phyloP scores from a whole-genome alignment of 139 green algal genomes.

The Yamagishiella unicocca region DNA sequence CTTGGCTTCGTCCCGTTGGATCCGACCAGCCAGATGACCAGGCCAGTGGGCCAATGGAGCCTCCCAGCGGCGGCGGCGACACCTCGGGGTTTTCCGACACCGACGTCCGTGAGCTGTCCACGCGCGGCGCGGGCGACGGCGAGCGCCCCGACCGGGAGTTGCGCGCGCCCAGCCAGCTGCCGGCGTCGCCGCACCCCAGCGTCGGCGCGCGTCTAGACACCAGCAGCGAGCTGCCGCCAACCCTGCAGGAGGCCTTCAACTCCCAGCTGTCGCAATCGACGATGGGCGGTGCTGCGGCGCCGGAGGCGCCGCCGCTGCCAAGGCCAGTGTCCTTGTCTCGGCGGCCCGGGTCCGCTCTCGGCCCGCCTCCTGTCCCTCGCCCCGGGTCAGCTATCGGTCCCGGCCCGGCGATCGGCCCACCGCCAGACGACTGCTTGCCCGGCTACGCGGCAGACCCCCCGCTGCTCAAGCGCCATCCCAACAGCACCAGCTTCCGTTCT shows the following conservation, averaged over 20 bases:
- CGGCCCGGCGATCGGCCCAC: too few species aligned
- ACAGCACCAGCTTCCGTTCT: neutral
- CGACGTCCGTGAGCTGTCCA: too few species aligned
- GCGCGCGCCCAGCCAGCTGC: neutral
- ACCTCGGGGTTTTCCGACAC: too few species aligned
- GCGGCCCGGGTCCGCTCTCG: neutral
- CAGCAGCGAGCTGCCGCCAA: too few species aligned
- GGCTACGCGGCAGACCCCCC: neutral
- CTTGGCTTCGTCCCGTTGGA: constrained; percentile 42
- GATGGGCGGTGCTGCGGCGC: neutral
- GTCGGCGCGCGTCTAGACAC: too few species aligned
- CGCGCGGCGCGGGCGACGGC: neutral
- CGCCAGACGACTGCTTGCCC: neutral
- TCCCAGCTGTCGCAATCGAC: too few species aligned
- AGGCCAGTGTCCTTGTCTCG: neutral
- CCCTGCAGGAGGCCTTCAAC: too few species aligned
- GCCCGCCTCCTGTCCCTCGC: neutral
- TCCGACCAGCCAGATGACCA: neutral
- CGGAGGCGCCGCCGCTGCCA: neutral
- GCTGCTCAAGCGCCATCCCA: neutral
- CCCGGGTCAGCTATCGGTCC: neutral
- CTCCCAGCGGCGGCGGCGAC: neutral
- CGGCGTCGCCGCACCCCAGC: too few species aligned
- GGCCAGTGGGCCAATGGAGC: neutral
- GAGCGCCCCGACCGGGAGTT: neutral